Base-by-base conservation (phyloP, 1,284 basidiomycete genomes). In the Ceratobasidium sp. region DNA sequence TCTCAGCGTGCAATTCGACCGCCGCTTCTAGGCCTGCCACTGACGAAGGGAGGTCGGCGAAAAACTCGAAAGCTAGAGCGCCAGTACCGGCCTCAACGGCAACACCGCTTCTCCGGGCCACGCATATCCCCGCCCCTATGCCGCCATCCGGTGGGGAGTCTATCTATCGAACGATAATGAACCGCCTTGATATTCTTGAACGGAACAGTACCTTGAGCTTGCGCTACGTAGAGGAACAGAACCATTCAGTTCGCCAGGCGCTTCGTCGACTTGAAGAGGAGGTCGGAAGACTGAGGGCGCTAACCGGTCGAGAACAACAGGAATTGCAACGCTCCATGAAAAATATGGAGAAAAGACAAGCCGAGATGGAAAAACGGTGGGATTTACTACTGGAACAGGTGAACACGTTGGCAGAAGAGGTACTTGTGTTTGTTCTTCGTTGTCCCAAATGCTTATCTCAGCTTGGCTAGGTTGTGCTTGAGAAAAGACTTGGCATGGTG, bases 131-230 rank as follows among this genome's bases (percentile, higher is more conserved):
- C 15, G 40, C 20, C 8, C 52, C 22, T n/a, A 13, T 35, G 20
- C 58, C 58, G 27, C 50, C 58, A 35, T 34, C 84, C 31, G 85
- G 87, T 2, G 92, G 93, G n/a, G 95, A 99, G 78, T 96, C 94
- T 0, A 96, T 99, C 75, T 99, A 97, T 76, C 90, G 94, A 10
- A 93, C 91, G 10, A 99, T 99, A 75, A 95, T 95, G 86, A 96
- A 98, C 73, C 89, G 95, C 1, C 84, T 99, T 13, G 86, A 86
- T 5, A 87, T 87, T 5, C 84, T 99, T 3, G 96, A 99, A 77
- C 85, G 85, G 6, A 97, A 97, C 75, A 91, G 94, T 45, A 94
- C 93, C 0, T 82, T 98, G 0, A 91, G 94, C 62, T 85, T 90
- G 56, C 85, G 89, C 20, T 99, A 97, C 77, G 89, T 97, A 27